Evolutionary conservation across 2,329 filamentous ascomycete genomes (phyloP).

Genomic region (Lachnellula arida): DNA sequence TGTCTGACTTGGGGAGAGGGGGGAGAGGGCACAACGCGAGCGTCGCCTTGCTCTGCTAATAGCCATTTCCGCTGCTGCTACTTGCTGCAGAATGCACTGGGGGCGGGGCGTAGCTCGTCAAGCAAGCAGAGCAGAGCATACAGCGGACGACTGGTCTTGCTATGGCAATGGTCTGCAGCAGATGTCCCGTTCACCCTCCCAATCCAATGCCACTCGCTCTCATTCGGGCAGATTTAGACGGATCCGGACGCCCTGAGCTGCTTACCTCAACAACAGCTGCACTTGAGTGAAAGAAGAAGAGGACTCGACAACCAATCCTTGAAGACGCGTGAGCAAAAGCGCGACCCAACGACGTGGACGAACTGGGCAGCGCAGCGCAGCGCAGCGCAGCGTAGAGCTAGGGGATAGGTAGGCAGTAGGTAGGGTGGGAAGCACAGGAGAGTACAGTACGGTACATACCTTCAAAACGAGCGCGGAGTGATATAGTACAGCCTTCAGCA

Average conservation of each 20-base stretch:
- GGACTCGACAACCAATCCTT: not conserved
- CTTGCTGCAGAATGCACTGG: not conserved
- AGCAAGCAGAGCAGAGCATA: too few species aligned
- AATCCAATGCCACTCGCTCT: not conserved
- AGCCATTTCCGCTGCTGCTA: not conserved
- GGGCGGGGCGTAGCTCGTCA: too few species aligned
- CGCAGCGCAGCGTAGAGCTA: not conserved
- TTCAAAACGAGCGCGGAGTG: not conserved
- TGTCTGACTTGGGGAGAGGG: conserved; percentile 1
- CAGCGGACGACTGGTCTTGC: too few species aligned
- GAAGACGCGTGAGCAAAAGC: not conserved
- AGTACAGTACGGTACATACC: not conserved
- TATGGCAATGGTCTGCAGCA: too few species aligned
- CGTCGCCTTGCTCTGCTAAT: not conserved
- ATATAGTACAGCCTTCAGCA: not conserved
- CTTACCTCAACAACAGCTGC: not conserved
- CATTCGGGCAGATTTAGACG: not conserved
- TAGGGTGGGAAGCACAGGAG: not conserved
- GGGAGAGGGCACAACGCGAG: not conserved
- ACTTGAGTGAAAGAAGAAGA: not conserved
- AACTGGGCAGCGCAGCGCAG: not conserved
- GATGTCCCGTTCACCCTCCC: too few species aligned
- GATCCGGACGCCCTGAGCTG: not conserved
- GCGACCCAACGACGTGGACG: not conserved
- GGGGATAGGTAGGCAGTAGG: not conserved